phyloP scores from a whole-genome alignment of 148 eudicot genomes.

The Pouteria glomerata region DNA sequence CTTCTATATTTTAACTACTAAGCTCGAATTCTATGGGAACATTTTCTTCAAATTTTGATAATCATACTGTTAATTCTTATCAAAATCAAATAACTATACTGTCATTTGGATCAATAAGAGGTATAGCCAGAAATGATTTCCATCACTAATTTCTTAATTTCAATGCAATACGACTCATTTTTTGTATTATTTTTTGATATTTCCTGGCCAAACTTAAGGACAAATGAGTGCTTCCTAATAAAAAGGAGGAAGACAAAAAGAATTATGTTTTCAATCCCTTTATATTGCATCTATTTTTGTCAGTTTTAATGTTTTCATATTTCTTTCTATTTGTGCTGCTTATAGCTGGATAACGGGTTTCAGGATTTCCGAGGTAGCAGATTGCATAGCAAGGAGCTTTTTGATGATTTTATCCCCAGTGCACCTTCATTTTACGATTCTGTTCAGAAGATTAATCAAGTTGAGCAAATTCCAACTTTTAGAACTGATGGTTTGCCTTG shows the following conservation, averaged over 20 bases:
- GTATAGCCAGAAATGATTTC: background rate
- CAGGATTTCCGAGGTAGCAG: constrained; percentile 12
- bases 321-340: background rate
- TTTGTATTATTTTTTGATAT: background rate
- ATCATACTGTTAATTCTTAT: background rate
- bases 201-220: background rate
- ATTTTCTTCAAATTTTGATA: too few species aligned
- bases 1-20: too few species aligned
- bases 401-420: constrained; percentile 20
- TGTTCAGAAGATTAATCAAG: background rate
- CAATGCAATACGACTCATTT: background rate
- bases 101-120: background rate
- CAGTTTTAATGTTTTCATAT: background rate
- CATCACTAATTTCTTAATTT: background rate
- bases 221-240: background rate
- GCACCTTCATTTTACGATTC: constrained; percentile 22
- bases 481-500: constrained; percentile 1
- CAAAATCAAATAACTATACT: background rate
- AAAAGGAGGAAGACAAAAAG: background rate
- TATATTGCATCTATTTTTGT: background rate
- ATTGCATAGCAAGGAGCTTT: constrained; percentile 6
- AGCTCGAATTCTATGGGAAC: too few species aligned
- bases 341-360: constrained; percentile 1
- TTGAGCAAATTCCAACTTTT: background rate
- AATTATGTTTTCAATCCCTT: background rate